Percentiles rank a stretch among this genome's conserved stretches.
phyloP scores from a whole-genome alignment of 2,329 filamentous ascomycete genomes.

The Tolypocladium guangdongense region DNA sequence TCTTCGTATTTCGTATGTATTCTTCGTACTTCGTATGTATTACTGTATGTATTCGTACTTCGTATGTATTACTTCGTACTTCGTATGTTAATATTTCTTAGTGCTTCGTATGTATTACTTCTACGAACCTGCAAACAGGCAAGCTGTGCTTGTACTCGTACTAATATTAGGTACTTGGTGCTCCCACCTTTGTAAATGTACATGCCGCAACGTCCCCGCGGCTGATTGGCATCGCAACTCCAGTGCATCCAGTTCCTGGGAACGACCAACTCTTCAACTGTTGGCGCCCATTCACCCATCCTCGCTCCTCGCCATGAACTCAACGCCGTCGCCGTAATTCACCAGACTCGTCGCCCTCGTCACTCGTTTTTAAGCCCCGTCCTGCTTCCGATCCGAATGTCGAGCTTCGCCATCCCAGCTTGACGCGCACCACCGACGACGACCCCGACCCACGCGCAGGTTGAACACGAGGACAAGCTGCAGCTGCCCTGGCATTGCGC shows the following conservation, averaged over 20 bases:
- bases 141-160: neutral
- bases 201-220: too few species aligned
- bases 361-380: neutral
- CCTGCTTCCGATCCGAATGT: neutral
- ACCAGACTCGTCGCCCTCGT: neutral
- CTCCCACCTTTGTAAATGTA: neutral
- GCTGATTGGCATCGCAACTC: neutral
- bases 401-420: neutral
- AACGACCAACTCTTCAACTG: neutral
- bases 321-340: neutral
- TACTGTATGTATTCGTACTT: too few species aligned
- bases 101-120: too few species aligned
- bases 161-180: too few species aligned
- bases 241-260: neutral
- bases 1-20: too few species aligned
- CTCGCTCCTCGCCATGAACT: neutral
- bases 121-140: neutral
- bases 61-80: too few species aligned
- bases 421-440: neutral
- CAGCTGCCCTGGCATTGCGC: constrained; percentile 2
- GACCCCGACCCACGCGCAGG: neutral
- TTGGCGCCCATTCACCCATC: neutral
- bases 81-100: too few species aligned
- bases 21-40: too few species aligned
- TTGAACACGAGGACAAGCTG: neutral